phyloP scores from a whole-genome alignment of 2,329 filamentous ascomycete genomes.

The Pseudogymnoascus sp. region DNA sequence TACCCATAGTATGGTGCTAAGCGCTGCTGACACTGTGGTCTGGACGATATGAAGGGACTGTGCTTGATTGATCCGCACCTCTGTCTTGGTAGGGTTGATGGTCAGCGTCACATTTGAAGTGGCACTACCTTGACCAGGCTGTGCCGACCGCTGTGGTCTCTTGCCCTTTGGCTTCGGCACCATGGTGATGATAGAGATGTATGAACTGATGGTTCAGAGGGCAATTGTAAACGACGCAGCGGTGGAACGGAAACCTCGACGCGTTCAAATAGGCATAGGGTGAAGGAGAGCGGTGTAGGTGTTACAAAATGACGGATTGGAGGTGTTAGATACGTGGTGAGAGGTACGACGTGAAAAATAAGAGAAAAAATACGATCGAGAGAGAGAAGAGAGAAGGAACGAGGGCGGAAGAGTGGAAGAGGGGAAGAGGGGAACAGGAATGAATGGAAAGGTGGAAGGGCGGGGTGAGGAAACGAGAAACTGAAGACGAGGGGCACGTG shows the following conservation, averaged over 20 bases:
- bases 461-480: neutral
- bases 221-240: no score
- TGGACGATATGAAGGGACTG: conserved; percentile 10
- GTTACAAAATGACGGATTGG: neutral
- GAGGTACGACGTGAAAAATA: neutral
- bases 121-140: neutral
- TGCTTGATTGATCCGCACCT: neutral
- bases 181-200: neutral
- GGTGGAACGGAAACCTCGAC: neutral
- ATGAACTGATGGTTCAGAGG: no score
- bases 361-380: neutral
- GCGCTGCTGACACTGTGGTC: conserved; percentile 5
- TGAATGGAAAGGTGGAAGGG: neutral
- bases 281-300: neutral
- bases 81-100: neutral
- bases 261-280: neutral
- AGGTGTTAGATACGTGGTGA: neutral
- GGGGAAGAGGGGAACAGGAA: neutral
- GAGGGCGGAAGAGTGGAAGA: neutral
- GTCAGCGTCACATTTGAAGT: neutral
- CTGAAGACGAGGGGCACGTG: neutral
- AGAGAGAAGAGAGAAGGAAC: neutral
- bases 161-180: neutral
- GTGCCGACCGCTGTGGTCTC: neutral
- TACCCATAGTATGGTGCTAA: conserved; percentile 1